Evolutionary conservation across 495 filamentous ascomycete genomes (phyloP), one percentile per base, ranked within the genome.

Genomic region (Melanomma pulvis-pyrius): DNA sequence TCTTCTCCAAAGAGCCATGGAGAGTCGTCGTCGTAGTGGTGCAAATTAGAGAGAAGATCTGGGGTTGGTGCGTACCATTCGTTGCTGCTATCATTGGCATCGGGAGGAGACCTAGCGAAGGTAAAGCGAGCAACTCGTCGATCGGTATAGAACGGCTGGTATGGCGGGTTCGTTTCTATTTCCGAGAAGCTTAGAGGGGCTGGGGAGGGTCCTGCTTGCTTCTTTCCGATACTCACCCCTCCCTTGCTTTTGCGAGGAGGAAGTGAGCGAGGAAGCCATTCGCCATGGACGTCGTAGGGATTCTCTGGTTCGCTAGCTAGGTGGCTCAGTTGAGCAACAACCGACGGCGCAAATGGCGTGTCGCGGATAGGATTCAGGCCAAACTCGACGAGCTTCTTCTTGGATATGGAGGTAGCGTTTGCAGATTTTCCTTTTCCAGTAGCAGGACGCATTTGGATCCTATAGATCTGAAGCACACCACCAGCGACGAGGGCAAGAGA

Each of bases 131-230:
- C 83, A 34, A 96, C 89, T 11, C 92, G 84, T 21, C 86, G 84
- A 67, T 96, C 92, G 0, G 91, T 93, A 73, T 96, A 92, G 78
- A 96, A 96, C 0, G 93, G 92, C 65, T 92, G 90, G 62, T 93
- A 96, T 1, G 92, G 88, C 8, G 91, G 88, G 65, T 92, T 94
- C 1, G 92, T 94, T 74, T 97, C 93, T 65, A 96, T 93, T 78
- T 97, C 93, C 1, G 92, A 90, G 68, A 92, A 88, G 4, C 91
- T 91, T 54, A 96, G 76, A 25, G 65, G 63, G 13, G 65, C 71
- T 0, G 56, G 64, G 2, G 56, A 36, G 11, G 49, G n/a, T 12
- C 19, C 30, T 0, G 28, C 28, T 12, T 52, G 59, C 41, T 55
- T 60, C 25, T 29, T 57, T 21, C 24, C 50, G 13, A 44, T 44